Evolutionary conservation across 352 stramenopile genomes (phyloP), one percentile per base, ranked within the genome.

Genomic region (Globisporangium polare): DNA sequence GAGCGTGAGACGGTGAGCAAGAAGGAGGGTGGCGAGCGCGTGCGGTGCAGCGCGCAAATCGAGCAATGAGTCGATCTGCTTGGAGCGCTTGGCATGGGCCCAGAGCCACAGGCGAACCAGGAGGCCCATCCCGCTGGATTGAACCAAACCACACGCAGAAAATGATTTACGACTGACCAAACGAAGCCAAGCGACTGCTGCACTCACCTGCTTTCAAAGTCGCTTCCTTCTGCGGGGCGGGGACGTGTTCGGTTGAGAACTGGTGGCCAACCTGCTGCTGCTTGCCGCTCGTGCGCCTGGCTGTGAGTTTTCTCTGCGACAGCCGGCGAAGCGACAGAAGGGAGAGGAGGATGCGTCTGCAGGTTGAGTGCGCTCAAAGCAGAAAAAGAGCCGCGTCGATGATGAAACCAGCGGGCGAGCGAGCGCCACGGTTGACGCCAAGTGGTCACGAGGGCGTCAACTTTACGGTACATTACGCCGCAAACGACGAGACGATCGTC

Each of bases 121-220:
- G 46, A 35, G 45, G 22, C n/a, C n/a, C n/a, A n/a, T 52, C 20
- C 49, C 49, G 39, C 26, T 54, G 27, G 49, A 54, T 12, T 6
- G 17, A 55, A 53, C 15, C 26, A 27, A 7, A 33, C 29, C 27
- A 27, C 50, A 42, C 27, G 12, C 27, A 41, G 24, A 20, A 55
- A 50, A 50, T 50, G 43, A 50, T 50, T 50, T 55, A 15, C 50
- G 20, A 27, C 10, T 55, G 29, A 10, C 26, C 50, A 55, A 55
- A 39, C 17, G 24, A 53, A 53, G 13, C 24, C 9, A 39, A 39
- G 33, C n/a, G n/a, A n/a, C n/a, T n/a, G n/a, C n/a, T n/a, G n/a
- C 7, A 42, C 50, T 29, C 27, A 55, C 50, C 50, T 55, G 27
- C 18, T 55, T 55, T 55, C 50, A 55, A 55, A 42, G 42, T 55